These are phyloP conservation scores for Heliosperma pusillum DNA, from an alignment of 148 eudicot genomes.

Conservation along the genomic window DNA sequence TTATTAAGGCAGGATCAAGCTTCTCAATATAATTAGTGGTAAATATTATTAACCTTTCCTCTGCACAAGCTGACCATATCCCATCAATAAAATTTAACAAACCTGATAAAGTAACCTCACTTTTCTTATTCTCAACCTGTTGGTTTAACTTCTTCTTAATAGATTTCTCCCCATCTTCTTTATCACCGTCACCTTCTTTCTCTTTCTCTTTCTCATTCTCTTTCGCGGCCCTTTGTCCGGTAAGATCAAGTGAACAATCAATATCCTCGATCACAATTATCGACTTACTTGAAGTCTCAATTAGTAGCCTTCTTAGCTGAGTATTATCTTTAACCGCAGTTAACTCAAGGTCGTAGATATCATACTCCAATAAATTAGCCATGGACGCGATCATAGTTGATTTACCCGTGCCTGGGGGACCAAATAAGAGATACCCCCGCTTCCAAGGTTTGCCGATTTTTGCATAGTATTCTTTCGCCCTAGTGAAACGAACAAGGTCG, in stretches of 20 bases:
- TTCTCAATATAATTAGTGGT: constrained; percentile 52
- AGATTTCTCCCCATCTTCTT: constrained; percentile 14
- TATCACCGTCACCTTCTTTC: constrained; percentile 11
- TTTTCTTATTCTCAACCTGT: neutral
- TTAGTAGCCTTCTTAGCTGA: neutral
- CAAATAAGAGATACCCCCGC: neutral
- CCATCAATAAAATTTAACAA: constrained; percentile 37
- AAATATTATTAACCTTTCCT: constrained; percentile 50
- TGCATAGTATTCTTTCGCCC: neutral
- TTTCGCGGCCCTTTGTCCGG: constrained; percentile 37
- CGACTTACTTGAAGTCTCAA: neutral
- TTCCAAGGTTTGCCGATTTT: neutral
- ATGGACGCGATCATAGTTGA: neutral
- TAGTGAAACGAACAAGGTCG: neutral
- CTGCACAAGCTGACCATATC: constrained; percentile 51
- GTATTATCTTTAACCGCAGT: neutral
- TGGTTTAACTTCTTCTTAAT: constrained; percentile 2
- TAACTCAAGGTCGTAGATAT: neutral
- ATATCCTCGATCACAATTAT: neutral
- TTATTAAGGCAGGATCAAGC: constrained; percentile 49
- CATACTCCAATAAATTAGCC: neutral
- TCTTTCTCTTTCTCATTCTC: neutral
- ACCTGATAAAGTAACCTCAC: constrained; percentile 37
- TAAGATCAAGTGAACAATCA: constrained; percentile 3
- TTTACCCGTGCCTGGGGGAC: neutral